Base-by-base conservation (phyloP, 139 green algal genomes). In the Chlamydomonas sp. region DNA sequence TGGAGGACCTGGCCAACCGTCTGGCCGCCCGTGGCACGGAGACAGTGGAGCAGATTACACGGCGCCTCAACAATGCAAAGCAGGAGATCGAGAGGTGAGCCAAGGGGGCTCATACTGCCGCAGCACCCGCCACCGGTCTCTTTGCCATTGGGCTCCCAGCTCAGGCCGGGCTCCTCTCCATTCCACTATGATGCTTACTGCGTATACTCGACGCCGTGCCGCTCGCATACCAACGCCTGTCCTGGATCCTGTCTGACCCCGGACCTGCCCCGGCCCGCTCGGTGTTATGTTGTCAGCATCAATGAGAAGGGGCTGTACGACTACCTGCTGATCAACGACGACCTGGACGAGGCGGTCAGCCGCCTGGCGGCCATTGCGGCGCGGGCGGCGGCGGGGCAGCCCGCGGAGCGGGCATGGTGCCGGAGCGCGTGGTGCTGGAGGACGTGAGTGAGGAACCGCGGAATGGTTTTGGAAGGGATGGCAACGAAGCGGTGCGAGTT, bases 321-420 rank as follows among this genome's bases (percentile, higher is more conserved):
- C 86, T 95, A 96, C 84, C 82, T 98, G n/a, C 87, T 98, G 31
- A 92, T 96, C 66, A 98, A 98, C 78, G 91, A 96, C 31, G 81
- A 95, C 61, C 79, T 98, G 77, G 95, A 97, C 1, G 86, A 88
- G 5, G 91, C 93, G 5, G 85, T 90, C 16, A 84, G 77, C 49
- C 87, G 91, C 83, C 90, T 95, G 62, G 31, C 63, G 72, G 69
- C 79, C 57, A 92, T 95, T 63, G 88, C 88, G 20, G 79, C 75
- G 63, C 83, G 89, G 5, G 86, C 86, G 0, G 69, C 77, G 12
- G 73, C 68, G 18, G 92, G 92, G 0, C 66, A 93, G 67, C 85
- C 86, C 8, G 85, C 92, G 17, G 92, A 94, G 88, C 91, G 3
- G 92, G 92, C 0, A 86, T 91, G 82, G 92, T 95, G 77, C 92